Conservation (phyloP, 2,329 filamentous ascomycete species). For the Botryosphaeria agaves region DNA sequence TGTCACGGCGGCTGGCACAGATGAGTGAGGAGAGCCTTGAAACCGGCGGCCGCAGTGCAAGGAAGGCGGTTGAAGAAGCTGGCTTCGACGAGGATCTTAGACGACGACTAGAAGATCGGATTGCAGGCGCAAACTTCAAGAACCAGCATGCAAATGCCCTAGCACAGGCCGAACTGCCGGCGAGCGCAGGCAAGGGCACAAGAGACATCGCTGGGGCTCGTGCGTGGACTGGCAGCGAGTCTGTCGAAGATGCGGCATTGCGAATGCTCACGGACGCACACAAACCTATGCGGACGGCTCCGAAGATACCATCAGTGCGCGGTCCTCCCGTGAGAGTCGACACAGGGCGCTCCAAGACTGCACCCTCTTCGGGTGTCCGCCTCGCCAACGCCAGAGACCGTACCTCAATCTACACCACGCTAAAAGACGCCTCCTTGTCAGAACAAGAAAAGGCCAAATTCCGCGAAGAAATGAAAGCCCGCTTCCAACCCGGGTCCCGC, state of each 20-base stretch:
- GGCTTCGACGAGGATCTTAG: conserved; percentile 46
- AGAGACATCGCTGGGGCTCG: conserved; percentile 47
- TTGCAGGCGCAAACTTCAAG: conserved; percentile 36
- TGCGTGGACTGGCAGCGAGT: conserved; percentile 68
- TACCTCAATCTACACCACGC: conserved; percentile 35
- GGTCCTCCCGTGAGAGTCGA: conserved; percentile 25
- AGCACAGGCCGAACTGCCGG: conserved; percentile 34
- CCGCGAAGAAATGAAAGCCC: conserved; percentile 57
- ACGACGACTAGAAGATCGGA: conserved; percentile 38
- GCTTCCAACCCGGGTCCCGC: conserved; percentile 58
- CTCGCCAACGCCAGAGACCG: conserved; percentile 41
- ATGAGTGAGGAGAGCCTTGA: conserved; percentile 43
- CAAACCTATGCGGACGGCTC: conserved; percentile 32
- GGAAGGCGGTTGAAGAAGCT: conserved; percentile 40
- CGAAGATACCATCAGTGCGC: conserved; percentile 20
- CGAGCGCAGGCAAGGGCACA: conserved; percentile 50
- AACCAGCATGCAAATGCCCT: conserved; percentile 35
- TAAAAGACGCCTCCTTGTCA: conserved; percentile 39
- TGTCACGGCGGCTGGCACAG: conserved; percentile 38
- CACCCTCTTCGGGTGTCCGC: conserved; percentile 26
- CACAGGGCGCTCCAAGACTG: conserved; percentile 24
- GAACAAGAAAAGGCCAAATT: conserved; percentile 58
- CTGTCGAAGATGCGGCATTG: conserved; percentile 54
- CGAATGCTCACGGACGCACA: conserved; percentile 56
- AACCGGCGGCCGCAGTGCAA: conserved; percentile 35